Percentiles rank a stretch among this genome's conserved stretches.
phyloP scores from a whole-genome alignment of 1,139 yeast genomes.

The Candida glucosophila region DNA sequence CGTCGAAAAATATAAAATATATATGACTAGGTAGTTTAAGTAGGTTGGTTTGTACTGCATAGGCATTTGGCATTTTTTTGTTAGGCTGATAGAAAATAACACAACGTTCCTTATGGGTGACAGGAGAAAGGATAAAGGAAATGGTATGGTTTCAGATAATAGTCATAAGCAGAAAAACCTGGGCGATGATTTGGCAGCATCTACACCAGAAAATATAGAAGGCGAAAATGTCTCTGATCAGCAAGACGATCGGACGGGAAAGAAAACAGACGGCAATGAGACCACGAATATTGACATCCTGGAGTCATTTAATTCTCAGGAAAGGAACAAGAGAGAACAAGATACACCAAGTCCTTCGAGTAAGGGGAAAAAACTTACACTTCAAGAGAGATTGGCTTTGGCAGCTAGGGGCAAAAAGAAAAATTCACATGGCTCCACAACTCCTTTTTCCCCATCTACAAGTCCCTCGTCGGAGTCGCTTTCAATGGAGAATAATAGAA shows the following conservation, averaged over 20 bases:
- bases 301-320: not conserved
- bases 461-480: slow-evolving; percentile 1
- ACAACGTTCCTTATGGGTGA: no score
- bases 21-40: no score
- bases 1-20: no score
- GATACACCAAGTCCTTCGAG: no score
- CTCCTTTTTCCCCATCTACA: slow-evolving; percentile 5
- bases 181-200: not conserved
- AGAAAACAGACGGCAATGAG: not conserved
- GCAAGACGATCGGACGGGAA: not conserved
- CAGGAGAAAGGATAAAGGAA: no score
- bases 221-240: not conserved
- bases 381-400: slow-evolving; percentile 73
- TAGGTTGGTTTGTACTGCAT: no score
- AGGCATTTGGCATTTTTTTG: no score
- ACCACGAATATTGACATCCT: not conserved
- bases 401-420: slow-evolving; percentile 54
- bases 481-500: not conserved
- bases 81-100: no score
- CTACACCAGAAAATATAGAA: not conserved
- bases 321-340: not conserved
- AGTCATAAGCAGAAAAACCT: no score
- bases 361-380: slow-evolving; percentile 44
- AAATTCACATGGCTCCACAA: slow-evolving; percentile 4
- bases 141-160: no score